Evolutionary conservation across 441 rosid species (phyloP).

Genomic region (Euphorbia celastroides): DNA sequence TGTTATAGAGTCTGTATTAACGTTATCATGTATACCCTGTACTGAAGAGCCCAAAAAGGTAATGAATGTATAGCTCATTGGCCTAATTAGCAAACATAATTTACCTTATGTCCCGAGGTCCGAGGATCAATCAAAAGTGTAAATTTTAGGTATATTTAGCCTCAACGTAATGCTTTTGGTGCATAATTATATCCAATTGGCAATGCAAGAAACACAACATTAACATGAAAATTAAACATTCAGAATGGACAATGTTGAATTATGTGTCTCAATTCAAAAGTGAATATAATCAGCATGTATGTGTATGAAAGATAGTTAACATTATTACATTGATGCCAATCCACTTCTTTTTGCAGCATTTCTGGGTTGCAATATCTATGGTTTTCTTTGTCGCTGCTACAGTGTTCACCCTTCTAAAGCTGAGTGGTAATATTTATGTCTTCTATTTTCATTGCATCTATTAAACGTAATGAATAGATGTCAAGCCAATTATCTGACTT

Average conservation of each 20-base stretch:
- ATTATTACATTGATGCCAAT: conserved; percentile 9
- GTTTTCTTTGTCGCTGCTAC: conserved; percentile 94
- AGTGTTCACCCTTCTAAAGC: conserved; percentile 79
- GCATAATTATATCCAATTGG: background rate
- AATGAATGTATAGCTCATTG: too few relatives aligned
- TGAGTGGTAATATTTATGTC: conserved; percentile 54
- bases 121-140: background rate
- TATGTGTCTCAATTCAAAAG: background rate
- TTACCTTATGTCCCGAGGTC: too few relatives aligned
- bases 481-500: background rate
- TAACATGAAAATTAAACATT: background rate
- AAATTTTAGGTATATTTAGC: background rate
- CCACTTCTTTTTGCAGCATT: conserved; percentile 51
- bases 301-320: background rate
- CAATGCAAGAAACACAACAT: background rate
- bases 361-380: conserved; percentile 98
- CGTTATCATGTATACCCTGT: too few relatives aligned
- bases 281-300: background rate
- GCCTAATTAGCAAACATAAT: too few relatives aligned
- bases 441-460: conserved; percentile 10
- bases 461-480: background rate
- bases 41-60: too few relatives aligned
- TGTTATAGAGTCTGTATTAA: too few relatives aligned
- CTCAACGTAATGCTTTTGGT: background rate
- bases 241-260: background rate